Evolutionary conservation across 1,139 yeast species (phyloP).

Genomic region (Yueomyces sp.): DNA sequence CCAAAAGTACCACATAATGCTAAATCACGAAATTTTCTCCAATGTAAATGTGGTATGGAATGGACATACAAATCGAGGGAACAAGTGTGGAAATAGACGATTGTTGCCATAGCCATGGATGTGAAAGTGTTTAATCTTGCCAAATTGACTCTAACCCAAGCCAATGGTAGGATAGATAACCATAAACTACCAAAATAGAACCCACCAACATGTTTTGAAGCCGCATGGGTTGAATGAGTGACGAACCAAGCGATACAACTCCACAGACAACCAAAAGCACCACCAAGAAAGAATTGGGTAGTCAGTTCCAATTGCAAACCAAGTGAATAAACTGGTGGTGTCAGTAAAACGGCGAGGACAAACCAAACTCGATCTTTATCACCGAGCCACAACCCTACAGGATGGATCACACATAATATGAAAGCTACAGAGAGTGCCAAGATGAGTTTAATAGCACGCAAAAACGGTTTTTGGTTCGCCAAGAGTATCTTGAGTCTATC

Average conservation of each 20-base stretch:
- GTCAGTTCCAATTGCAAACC: slow-evolving; percentile 40
- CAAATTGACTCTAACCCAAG: slow-evolving; percentile 32
- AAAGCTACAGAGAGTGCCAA: slow-evolving; percentile 30
- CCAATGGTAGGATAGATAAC: slow-evolving; percentile 27
- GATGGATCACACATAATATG: slow-evolving; percentile 28
- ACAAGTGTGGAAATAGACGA: slow-evolving; percentile 26
- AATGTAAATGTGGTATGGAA: slow-evolving; percentile 13
- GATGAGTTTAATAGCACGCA: slow-evolving; percentile 23
- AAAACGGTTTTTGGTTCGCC: no score
- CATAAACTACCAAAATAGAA: slow-evolving; percentile 32
- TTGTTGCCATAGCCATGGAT: slow-evolving; percentile 27
- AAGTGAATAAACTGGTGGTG: slow-evolving; percentile 34
- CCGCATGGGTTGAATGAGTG: slow-evolving; percentile 29
- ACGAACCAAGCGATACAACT: slow-evolving; percentile 31
- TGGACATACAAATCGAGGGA: slow-evolving; percentile 13
- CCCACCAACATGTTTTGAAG: slow-evolving; percentile 34
- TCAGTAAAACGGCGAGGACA: slow-evolving; percentile 31
- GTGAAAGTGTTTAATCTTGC: slow-evolving; percentile 29
- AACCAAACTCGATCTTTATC: slow-evolving; percentile 26
- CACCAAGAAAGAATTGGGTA: slow-evolving; percentile 29
- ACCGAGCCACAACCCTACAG: slow-evolving; percentile 32
- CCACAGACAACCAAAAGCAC: slow-evolving; percentile 37
- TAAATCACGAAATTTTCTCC: slow-evolving; percentile 31
- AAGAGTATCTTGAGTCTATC: not conserved
- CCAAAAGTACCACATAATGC: slow-evolving; percentile 35